Evolutionary conservation across 129 eudicot genomes (phyloP), one percentile per base, ranked within the genome.

Genomic region (Lonicera japonica): DNA sequence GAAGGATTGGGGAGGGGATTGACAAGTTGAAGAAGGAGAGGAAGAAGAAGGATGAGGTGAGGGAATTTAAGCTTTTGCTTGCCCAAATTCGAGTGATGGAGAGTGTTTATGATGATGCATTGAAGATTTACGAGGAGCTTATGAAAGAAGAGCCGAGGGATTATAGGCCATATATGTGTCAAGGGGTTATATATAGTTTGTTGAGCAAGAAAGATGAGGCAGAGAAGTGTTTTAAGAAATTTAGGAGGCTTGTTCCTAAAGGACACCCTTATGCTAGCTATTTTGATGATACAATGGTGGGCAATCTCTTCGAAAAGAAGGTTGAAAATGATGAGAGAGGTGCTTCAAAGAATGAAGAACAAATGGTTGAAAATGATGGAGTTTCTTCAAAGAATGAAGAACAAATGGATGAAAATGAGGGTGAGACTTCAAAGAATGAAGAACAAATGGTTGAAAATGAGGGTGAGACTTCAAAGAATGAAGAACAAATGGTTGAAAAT

Each of bases 151-250:
- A 92, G 65, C 95, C 96, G 0, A 68, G 95, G 18, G 99, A 92
- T 77, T 92, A 84, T 61, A 72, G 99, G 81, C 96, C 99, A 4
- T 88, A 92, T 75, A 66, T 92, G 60, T 88, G 99, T 70, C 92
- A 85, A 67, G 96, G 99, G 65, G 88, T 92, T 36, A 80, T 92
- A 60, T 92, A 82, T 51, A 92, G 92, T 25, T 59, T 92, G 82
- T 62, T 88, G 76, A 83, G 83, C 63, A 92, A 88, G 51, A 81
- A 67, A n/a, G 73, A 54, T 25, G 92, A 85, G 54, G 96, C 99
- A 8, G 91, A 88, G 66, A 72, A 80, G 80, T 64, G 25, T 68
- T 92, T 85, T 40, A 83, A 73, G 43, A 88, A 85, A 85, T 88
- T 85, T 41, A 73, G 85, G 66, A 88, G 83, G 73, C 81, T 87